Evolutionary conservation across 1,284 basidiomycete genomes (phyloP).

Genomic region (Naganishia albida): DNA sequence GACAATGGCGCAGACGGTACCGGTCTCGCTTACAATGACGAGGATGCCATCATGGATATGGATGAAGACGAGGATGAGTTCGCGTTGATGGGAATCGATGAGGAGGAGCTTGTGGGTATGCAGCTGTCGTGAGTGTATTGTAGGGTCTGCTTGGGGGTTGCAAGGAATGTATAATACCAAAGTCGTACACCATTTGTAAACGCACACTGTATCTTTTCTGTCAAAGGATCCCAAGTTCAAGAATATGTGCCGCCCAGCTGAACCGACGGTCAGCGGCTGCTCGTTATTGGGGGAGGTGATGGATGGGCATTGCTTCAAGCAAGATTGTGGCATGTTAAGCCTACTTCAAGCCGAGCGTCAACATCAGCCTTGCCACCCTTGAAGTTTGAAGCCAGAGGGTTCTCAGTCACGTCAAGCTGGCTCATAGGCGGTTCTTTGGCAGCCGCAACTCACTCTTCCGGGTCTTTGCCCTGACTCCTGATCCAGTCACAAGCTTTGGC

Average conservation of each 20-base stretch:
- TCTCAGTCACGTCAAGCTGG: no score
- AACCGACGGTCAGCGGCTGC: no score
- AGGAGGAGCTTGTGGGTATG: conserved; percentile 27
- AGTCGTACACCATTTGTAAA: no score
- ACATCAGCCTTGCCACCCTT: conserved; percentile 15
- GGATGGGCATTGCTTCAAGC: no score
- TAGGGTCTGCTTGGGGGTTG: no score
- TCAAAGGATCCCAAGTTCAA: no score
- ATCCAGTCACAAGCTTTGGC: conserved; percentile 25
- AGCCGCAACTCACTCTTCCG: conserved; percentile 24
- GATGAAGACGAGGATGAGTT: conserved; percentile 31
- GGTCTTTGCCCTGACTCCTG: conserved; percentile 14
- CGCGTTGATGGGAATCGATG: conserved; percentile 33
- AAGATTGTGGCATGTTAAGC: no score
- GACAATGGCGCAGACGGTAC: neutral
- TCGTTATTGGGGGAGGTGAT: no score
- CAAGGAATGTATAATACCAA: no score
- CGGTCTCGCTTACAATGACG: conserved; percentile 17
- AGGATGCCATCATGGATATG: conserved; percentile 28
- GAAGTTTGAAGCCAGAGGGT: neutral
- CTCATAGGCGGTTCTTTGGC: no score
- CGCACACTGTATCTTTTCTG: no score
- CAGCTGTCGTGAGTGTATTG: conserved; percentile 21
- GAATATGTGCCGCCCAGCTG: no score
- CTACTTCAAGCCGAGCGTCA: conserved; percentile 15